Evolutionary conservation across 2,329 filamentous ascomycete species (phyloP), one percentile per base, ranked within the genome.

Genomic region (Xylariaceae sp.): DNA sequence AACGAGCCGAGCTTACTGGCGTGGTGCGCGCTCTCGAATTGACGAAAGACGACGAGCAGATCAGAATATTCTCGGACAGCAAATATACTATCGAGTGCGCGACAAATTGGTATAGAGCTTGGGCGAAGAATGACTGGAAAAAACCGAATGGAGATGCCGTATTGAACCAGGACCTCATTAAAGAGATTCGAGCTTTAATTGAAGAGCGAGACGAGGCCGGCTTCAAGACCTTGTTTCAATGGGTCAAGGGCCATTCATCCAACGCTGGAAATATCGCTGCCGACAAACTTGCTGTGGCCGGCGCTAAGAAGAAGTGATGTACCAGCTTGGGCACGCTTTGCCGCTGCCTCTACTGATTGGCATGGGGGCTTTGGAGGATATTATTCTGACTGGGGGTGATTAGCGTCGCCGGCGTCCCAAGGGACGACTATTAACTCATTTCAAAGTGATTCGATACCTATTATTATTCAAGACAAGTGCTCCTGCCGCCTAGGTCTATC

Each of bases 1-100:
- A 98, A 73, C 90, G 95, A 3, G 95, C 94, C n/a, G 95, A 99
- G 76, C 80, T 99, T 56, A 93, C 90, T 21, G 95, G 92, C 6
- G 89, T 98, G 61, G 79, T 91, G 26, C 89, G 93, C 55, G 93
- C 93, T 0, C 80, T 98, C 19, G 87, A 97, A 68, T 84, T 88
- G 41, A 86, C 88, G 2, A 87, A 90, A 0, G 75, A 83, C 14
- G 80, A 87, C 56, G 82, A 89, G 55, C 80, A 86, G 58, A 83
- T 96, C 11, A 82, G 87, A 54, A 96, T 99, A 64, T 83, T 88
- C 71, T 92, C 88, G n/a, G 95, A 99, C 75, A 95, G 90, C 74
- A 87, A 87, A 68, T 98, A 98, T 76, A 84, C 91, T 1, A 96
- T 97, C 74, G 88, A 93, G 64, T 98, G 94, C 69, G 86, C 92